Evolutionary conservation across 1,139 yeast species (phyloP), one percentile per base, ranked within the genome.

Genomic region (Blastobotrys ciferrii): DNA sequence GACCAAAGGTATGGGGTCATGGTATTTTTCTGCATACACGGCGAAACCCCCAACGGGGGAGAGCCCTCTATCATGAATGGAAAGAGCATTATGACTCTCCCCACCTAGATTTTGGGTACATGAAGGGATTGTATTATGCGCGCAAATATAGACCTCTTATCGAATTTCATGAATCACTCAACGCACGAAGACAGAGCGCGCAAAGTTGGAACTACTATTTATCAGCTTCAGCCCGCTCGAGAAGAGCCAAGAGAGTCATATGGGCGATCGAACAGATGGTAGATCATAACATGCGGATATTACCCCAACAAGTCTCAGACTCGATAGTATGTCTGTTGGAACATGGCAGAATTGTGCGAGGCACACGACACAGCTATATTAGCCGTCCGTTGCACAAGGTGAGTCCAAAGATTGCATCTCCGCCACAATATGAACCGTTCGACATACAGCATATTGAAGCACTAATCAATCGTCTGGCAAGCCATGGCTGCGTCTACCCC

Each of bases 131-230:
- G 28, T 36, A 9, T 19, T 18, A 36, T 19, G 25, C 40, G 5
- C 25, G 40, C 7, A 17, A 36, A n/a, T 36, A 19, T n/a, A 17
- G n/a, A 4, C 28, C 40, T 12, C 9, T 23, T 6, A 19, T 36
- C 14, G 15, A 17, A 23, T 11, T 17, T 3, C 17, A 17, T 19
- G 28, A 19, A 19, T 5, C 17, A 4, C 40, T 36, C 28, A 17
- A 17, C 18, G 12, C 12, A 28, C 6, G 12, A 4, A 36, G 28
- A 11, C 4, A 12, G 12, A 13, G 19, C 12, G 14, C 19, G 4
- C 40, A 36, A n/a, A 13, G 18, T 36, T 36, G 40, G 40, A 36
- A 36, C 18, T 36, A 36, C 18, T 23, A 17, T 36, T 28, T 36
- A 7, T 36, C 40, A 5, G 25, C 40, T 17, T 23, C 40, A 17